A percentile compares a stretch with the other conserved stretches of the same genome.
Evolutionary conservation across 192 early-diverging fungal species (phyloP).

Genomic region (Coemansia sp.): DNA sequence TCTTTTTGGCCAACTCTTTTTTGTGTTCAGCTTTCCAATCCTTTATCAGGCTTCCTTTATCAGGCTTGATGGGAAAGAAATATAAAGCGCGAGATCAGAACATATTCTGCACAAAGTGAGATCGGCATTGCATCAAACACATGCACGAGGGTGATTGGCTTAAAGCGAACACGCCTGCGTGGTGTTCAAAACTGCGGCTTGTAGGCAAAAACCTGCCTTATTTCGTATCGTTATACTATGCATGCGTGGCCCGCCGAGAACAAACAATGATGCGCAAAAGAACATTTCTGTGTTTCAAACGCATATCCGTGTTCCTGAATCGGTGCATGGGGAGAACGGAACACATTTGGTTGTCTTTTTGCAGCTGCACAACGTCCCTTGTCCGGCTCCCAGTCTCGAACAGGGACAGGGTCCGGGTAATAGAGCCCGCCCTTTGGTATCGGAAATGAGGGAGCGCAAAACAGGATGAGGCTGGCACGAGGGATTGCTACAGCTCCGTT

Average conservation of each 20-base stretch:
- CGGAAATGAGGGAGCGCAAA: too few relatives aligned
- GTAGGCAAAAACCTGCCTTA: too few relatives aligned
- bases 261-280: constrained; percentile 4
- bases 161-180: not conserved
- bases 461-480: not conserved
- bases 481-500: not conserved
- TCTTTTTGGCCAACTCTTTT: not conserved
- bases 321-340: not conserved
- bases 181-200: not conserved
- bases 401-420: too few relatives aligned
- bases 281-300: not conserved
- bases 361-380: too few relatives aligned
- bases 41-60: too few relatives aligned
- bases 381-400: too few relatives aligned
- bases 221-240: too few relatives aligned
- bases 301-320: not conserved
- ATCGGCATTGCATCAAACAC: constrained; percentile 4
- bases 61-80: too few relatives aligned
- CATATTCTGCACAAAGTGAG: not conserved
- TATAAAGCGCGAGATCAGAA: not conserved
- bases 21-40: not conserved
- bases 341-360: not conserved
- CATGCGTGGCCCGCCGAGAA: not conserved
- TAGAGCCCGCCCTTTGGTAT: too few relatives aligned
- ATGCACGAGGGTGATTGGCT: not conserved